These are phyloP conservation scores for Gastrodia elata DNA, from an alignment of 106 monocot species.

Conservation along the genomic window DNA sequence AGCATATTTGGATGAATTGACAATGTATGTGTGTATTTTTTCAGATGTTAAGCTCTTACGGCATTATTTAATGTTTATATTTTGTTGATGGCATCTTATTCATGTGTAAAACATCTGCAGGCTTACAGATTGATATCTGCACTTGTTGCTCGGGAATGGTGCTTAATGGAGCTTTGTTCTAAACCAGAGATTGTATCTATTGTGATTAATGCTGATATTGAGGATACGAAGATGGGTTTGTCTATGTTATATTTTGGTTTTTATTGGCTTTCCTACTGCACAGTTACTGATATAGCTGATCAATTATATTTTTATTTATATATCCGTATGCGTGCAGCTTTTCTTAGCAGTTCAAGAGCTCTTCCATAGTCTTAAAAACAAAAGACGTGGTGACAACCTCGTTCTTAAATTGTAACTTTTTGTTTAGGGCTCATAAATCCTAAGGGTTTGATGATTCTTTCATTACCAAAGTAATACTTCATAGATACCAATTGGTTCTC, in stretches of 20 bases:
- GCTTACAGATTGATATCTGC: constrained; percentile 70
- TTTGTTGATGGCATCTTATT: background rate
- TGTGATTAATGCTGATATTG: constrained; percentile 50
- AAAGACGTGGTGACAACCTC: too few species aligned
- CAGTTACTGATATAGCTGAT: background rate
- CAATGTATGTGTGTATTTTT: background rate
- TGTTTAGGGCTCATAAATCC: too few species aligned
- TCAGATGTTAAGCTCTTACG: background rate
- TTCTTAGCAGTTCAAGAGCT: too few species aligned
- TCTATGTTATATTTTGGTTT: background rate
- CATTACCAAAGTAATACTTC: too few species aligned
- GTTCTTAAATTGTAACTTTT: too few species aligned
- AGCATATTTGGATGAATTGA: background rate
- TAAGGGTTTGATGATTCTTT: too few species aligned
- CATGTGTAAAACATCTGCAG: constrained; percentile 24
- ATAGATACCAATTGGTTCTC: too few species aligned
- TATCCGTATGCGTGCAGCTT: background rate
- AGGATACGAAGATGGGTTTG: constrained; percentile 73
- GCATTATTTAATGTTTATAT: background rate
- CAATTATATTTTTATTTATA: too few species aligned
- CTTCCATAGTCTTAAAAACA: too few species aligned
- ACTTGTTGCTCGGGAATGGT: constrained; percentile 62
- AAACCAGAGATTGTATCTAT: constrained; percentile 72
- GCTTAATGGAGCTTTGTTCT: constrained; percentile 76
- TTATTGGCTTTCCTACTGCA: background rate